Percentiles rank a stretch among this genome's conserved stretches.
These are phyloP conservation scores for Galeopsis tetrahit DNA, from an alignment of 257 asterid species.

Conservation along the genomic window DNA sequence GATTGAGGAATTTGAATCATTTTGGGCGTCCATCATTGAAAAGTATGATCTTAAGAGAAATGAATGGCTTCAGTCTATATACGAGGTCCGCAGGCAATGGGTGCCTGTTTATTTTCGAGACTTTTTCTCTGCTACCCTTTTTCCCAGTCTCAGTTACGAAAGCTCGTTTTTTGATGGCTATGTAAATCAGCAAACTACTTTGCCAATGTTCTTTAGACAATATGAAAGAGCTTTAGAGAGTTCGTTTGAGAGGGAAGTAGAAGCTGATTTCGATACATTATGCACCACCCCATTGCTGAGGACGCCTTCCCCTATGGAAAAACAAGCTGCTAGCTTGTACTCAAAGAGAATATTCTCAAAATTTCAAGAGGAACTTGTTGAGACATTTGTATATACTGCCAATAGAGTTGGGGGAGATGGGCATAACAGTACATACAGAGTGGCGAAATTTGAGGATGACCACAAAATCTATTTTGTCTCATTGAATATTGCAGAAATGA, in stretches of 20 bases:
- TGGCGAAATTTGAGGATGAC: slow-evolving; percentile 89
- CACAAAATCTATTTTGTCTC: slow-evolving; percentile 68
- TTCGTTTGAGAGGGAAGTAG: slow-evolving; percentile 77
- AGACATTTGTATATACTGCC: slow-evolving; percentile 93
- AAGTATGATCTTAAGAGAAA: slow-evolving; percentile 74
- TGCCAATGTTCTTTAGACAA: slow-evolving; percentile 90
- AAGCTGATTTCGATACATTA: slow-evolving; percentile 79
- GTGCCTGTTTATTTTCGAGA: slow-evolving; percentile 87
- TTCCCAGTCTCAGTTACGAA: slow-evolving; percentile 55
- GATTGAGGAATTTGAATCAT: slow-evolving; percentile 81
- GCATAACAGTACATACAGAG: slow-evolving; percentile 69
- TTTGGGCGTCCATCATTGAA: slow-evolving; percentile 69
- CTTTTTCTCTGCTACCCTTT: slow-evolving; percentile 73
- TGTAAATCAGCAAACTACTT: slow-evolving; percentile 79
- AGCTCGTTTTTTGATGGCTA: slow-evolving; percentile 85
- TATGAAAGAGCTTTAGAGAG: slow-evolving; percentile 87
- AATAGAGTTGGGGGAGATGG: slow-evolving; percentile 80
- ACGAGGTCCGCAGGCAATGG: slow-evolving; percentile 77
- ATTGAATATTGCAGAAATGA: slow-evolving; percentile 64
- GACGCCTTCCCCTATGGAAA: slow-evolving; percentile 98
- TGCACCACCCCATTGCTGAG: slow-evolving; percentile 71
- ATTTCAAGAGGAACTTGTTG: slow-evolving; percentile 93
- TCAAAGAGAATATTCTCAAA: slow-evolving; percentile 75
- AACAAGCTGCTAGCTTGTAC: slow-evolving; percentile 77
- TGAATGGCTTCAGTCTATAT: slow-evolving; percentile 88